A percentile compares a stretch with the other conserved stretches of the same genome.
phyloP scores from a whole-genome alignment of 306 rosid genomes.

The Begonia loranthoides region DNA sequence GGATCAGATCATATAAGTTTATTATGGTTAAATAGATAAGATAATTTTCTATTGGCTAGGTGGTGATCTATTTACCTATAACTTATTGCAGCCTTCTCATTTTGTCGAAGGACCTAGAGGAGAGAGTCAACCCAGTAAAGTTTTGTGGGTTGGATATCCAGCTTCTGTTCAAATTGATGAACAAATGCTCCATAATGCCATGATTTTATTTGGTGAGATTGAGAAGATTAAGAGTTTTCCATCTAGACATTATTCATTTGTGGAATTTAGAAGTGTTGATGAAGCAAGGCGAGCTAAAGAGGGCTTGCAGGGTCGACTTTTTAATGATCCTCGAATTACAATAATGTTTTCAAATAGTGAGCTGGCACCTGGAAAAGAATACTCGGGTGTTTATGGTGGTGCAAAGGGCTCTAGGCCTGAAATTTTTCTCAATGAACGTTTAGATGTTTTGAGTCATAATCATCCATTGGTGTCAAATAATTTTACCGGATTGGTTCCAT shows the following conservation, averaged over 20 bases:
- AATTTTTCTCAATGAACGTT: constrained; percentile 38
- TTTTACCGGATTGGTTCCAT: constrained; percentile 49
- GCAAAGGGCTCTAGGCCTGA: constrained; percentile 68
- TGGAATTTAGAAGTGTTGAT: constrained; percentile 92
- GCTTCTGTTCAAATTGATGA: constrained; percentile 87
- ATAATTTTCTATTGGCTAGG: neutral
- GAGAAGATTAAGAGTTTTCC: constrained; percentile 90
- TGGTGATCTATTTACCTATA: constrained; percentile 2
- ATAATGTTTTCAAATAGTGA: constrained; percentile 87
- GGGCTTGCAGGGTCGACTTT: constrained; percentile 96
- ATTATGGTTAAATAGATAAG: too few species aligned
- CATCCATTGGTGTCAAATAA: constrained; percentile 50
- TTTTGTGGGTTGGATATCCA: constrained; percentile 90
- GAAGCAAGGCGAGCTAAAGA: constrained; percentile 99
- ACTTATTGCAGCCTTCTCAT: constrained; percentile 47
- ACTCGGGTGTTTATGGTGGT: constrained; percentile 38
- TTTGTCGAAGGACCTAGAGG: constrained; percentile 42
- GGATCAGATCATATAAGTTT: too few species aligned
- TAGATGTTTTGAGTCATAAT: constrained; percentile 52
- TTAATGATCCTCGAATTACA: constrained; percentile 85
- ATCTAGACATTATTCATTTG: constrained; percentile 73
- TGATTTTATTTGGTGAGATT: constrained; percentile 97
- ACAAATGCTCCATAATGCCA: constrained; percentile 99
- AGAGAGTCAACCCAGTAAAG: constrained; percentile 61
- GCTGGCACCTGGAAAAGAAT: constrained; percentile 53